Evolutionary conservation across 169 alveolate genomes (phyloP), one percentile per base, ranked within the genome.

Genomic region (Plasmodium ovale): DNA sequence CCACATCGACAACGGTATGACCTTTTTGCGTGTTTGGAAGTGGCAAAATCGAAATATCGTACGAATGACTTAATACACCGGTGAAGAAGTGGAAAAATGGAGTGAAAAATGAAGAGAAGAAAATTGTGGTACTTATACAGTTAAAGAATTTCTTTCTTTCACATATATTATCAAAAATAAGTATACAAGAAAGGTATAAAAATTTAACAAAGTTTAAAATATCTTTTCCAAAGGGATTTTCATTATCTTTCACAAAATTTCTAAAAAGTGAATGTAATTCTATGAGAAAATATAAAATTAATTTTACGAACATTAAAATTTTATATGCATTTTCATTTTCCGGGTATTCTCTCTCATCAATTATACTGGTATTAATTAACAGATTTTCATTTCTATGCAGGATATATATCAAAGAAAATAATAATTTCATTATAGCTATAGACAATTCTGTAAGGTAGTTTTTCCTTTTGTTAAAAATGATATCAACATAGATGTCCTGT

Each of bases 81-180:
- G 90, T 33, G 23, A 82, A 51, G 16, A 82, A 82, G 47, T 82
- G 68, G 65, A 65, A 82, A 31, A 82, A 82, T 42, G 77, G 90
- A 56, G 72, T 82, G 58, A 82, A 82, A 59, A 82, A 82, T 5
- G 90, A 82, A n/a, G 90, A 65, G 74, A 82, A 82, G 3, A 64
- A 82, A 27, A 82, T 33, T 49, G 16, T 82, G 31, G 84, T 59
- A 59, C 90, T 82, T 51, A 82, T 37, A 65, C 49, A 51, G 14
- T 62, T 69, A 64, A 82, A 82, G 16, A 82, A 29, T 16, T 65
- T 65, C 53, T 65, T 65, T 31, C 25, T 64, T 49, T 51, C 37
- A 53, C 42, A 31, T 82, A 82, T 64, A 82, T 51, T 65, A 33
- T 82, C 84, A 65, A 82, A 65, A 59, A 82, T 82, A 65, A 65